Conservation (phyloP, 768 basidiomycete genomes). For the Gyrodon lividus region DNA sequence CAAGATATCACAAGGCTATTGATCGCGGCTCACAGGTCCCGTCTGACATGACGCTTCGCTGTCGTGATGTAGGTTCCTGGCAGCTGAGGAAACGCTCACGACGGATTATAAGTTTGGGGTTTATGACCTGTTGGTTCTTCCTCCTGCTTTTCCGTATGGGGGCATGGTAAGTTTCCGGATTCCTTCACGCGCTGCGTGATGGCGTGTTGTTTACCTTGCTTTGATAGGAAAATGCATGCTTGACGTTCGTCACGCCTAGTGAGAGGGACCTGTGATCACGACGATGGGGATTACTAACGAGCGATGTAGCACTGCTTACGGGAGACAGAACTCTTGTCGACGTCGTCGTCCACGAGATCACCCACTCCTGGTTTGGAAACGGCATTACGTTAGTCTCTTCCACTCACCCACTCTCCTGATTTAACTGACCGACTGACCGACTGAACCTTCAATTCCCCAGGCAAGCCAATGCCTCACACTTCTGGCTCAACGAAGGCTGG, state of each 20-base stretch:
- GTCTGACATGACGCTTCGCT: neutral
- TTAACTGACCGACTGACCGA: neutral
- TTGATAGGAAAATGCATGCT: constrained; percentile 78
- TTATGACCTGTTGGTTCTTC: constrained; percentile 85
- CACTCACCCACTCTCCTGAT: constrained; percentile 12
- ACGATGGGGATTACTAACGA: neutral
- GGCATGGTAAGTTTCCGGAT: constrained; percentile 72
- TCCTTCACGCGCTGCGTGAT: neutral
- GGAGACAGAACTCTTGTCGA: constrained; percentile 87
- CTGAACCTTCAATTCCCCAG: constrained; percentile 27
- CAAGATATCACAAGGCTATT: neutral
- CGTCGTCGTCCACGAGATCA: constrained; percentile 85
- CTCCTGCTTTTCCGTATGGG: constrained; percentile 90
- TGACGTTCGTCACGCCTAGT: constrained; percentile 89
- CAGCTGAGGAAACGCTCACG: constrained; percentile 66
- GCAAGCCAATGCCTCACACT: constrained; percentile 70
- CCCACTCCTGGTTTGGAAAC: constrained; percentile 89
- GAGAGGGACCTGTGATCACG: constrained; percentile 16
- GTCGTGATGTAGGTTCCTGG: constrained; percentile 56
- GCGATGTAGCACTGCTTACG: constrained; percentile 62
- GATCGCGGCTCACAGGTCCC: neutral
- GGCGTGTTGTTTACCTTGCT: neutral
- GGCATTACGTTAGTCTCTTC: constrained; percentile 63
- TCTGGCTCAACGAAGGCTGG: constrained; percentile 93
- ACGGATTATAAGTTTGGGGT: constrained; percentile 80